Percentiles rank a stretch among this genome's conserved stretches.
Conservation (phyloP, 371 early-diverging fungal genomes). For the Blyttiomyces sp. region DNA sequence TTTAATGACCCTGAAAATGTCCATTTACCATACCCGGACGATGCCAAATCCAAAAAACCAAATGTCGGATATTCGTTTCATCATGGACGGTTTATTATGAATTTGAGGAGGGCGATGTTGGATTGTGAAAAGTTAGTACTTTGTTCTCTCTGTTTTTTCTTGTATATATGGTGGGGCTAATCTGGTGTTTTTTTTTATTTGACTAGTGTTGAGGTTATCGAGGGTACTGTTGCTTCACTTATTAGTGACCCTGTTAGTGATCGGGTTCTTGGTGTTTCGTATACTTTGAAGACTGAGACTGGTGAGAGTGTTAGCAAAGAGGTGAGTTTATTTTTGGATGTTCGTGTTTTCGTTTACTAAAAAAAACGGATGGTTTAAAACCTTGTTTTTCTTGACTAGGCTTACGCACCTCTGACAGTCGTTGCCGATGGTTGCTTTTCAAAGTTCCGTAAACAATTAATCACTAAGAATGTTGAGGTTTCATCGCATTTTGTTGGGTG, state of each 20-base stretch:
- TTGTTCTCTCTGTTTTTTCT: too few relatives aligned
- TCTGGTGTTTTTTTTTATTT: conserved; percentile 4
- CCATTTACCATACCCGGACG: conserved; percentile 44
- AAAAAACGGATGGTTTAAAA: background rate
- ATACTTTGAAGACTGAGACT: conserved; percentile 20
- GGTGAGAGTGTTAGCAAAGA: background rate
- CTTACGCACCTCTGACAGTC: conserved; percentile 70
- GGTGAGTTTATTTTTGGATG: background rate
- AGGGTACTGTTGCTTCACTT: conserved; percentile 60
- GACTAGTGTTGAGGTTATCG: conserved; percentile 66
- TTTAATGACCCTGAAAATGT: conserved; percentile 30
- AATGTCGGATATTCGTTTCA: conserved; percentile 82
- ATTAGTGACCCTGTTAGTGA: conserved; percentile 16
- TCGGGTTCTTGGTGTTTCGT: conserved; percentile 31
- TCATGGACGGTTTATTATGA: conserved; percentile 89
- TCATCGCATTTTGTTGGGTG: conserved; percentile 82
- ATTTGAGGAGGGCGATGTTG: conserved; percentile 70
- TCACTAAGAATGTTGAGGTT: conserved; percentile 49
- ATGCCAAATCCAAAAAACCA: conserved; percentile 33
- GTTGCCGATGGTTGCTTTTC: conserved; percentile 92
- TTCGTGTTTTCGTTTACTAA: background rate
- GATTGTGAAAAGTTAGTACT: conserved; percentile 37
- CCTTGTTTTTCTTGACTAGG: conserved; percentile 2
- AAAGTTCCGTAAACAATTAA: conserved; percentile 82
- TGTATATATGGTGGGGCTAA: background rate